Evolutionary conservation across 163 green algal genomes (phyloP).

Genomic region (Coccomyxa subellipsoidea): DNA sequence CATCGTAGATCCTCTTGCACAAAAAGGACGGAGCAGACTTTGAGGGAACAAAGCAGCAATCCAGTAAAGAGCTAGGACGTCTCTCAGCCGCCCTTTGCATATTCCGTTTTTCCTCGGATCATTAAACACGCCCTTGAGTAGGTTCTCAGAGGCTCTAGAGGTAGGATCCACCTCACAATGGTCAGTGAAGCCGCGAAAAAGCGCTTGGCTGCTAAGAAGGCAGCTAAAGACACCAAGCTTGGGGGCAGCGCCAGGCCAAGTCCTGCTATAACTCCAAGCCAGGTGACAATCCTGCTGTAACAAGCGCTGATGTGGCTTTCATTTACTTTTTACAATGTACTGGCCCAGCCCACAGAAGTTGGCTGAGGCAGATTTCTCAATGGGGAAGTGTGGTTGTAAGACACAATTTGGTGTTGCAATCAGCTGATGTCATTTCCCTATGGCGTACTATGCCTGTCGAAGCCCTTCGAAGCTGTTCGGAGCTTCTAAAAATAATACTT

Average conservation of each 20-base stretch:
- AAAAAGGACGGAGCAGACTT: neutral
- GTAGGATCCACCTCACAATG: neutral
- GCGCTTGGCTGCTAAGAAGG: conserved; percentile 2
- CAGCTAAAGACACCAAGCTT: neutral
- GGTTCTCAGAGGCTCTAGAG: neutral
- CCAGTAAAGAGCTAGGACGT: neutral
- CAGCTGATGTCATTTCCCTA: too few relatives aligned
- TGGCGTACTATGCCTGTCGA: too few relatives aligned
- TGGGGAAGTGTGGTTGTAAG: too few relatives aligned
- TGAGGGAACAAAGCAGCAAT: neutral
- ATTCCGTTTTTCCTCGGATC: neutral
- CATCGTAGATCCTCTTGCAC: neutral
- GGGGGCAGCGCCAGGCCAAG: neutral
- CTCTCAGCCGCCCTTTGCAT: conserved; percentile 2
- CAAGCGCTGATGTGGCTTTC: neutral
- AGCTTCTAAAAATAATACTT: too few relatives aligned
- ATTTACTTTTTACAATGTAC: too few relatives aligned
- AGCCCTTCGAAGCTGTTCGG: too few relatives aligned
- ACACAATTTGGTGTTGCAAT: too few relatives aligned
- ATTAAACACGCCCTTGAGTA: too few relatives aligned
- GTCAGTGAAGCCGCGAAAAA: neutral
- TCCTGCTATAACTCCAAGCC: neutral
- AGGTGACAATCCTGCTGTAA: neutral
- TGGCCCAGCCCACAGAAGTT: too few relatives aligned
- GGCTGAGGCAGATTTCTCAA: too few relatives aligned